Conservation (phyloP, 2,329 filamentous ascomycete species). For the Penicillium concentricum region DNA sequence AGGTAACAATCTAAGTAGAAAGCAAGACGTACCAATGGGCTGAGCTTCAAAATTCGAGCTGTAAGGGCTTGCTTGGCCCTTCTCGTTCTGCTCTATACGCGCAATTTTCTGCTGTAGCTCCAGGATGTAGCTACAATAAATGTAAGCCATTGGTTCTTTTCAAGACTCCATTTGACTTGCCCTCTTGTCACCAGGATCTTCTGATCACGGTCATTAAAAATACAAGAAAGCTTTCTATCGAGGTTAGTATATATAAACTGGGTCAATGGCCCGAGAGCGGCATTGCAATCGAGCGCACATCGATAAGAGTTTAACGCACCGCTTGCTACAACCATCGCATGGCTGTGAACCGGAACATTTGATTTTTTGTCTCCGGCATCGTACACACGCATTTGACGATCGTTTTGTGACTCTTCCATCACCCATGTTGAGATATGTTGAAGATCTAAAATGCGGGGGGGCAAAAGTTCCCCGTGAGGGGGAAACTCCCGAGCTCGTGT, state of each 20-base stretch:
- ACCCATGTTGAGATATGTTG: constrained; percentile 12
- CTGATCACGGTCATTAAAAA: constrained; percentile 49
- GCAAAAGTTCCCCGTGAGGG: not conserved
- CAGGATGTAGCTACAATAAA: constrained; percentile 33
- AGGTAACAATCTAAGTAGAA: not conserved
- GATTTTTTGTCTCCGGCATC: constrained; percentile 50
- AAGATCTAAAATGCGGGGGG: not conserved
- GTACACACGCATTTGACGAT: constrained; percentile 39
- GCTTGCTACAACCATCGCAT: constrained; percentile 47
- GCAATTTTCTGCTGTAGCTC: constrained; percentile 37
- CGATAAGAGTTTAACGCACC: not conserved
- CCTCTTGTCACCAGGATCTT: constrained; percentile 52
- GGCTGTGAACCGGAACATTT: constrained; percentile 46
- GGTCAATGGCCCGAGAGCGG: too few species aligned
- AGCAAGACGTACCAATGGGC: constrained; percentile 10
- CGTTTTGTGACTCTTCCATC: constrained; percentile 31
- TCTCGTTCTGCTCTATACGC: constrained; percentile 19
- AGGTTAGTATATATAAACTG: too few species aligned
- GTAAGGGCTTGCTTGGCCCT: constrained; percentile 15
- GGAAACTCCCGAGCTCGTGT: too few species aligned
- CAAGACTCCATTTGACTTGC: constrained; percentile 25
- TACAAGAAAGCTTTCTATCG: constrained; percentile 38
- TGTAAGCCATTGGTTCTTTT: constrained; percentile 3
- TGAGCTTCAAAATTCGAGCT: constrained; percentile 18
- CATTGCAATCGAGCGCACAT: too few species aligned